phyloP scores from a whole-genome alignment of 208 protist genomes.

The Perkinsela sp. region DNA sequence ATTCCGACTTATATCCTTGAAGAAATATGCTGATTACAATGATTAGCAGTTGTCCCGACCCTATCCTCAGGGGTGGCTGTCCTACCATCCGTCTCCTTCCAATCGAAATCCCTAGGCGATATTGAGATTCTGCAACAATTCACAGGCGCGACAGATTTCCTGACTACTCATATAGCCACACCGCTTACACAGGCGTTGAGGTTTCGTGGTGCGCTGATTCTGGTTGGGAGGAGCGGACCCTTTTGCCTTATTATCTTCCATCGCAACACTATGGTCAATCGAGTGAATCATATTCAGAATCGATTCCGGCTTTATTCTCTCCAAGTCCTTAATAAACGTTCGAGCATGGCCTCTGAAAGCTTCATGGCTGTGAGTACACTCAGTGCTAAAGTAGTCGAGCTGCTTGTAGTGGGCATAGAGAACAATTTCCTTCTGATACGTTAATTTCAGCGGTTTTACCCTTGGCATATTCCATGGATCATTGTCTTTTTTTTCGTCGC shows the following conservation, averaged over 20 bases:
- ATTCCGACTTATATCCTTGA: too few relatives aligned
- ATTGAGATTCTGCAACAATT: constrained; percentile 65
- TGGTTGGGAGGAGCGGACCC: too few relatives aligned
- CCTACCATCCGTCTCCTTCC: too few relatives aligned
- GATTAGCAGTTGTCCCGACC: too few relatives aligned
- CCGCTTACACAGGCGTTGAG: constrained; percentile 17
- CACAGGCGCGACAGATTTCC: constrained; percentile 67
- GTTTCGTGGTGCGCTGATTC: constrained; percentile 10
- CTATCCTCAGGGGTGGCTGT: too few relatives aligned
- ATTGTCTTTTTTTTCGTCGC: constrained; percentile 13
- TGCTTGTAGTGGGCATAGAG: constrained; percentile 88
- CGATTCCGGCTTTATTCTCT: constrained; percentile 45
- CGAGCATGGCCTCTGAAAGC: constrained; percentile 77
- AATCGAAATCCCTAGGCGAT: too few relatives aligned
- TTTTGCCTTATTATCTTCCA: constrained; percentile 5
- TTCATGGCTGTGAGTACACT: constrained; percentile 84
- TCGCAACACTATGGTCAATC: constrained; percentile 37
- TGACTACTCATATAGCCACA: constrained; percentile 71
- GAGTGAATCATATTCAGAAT: constrained; percentile 71
- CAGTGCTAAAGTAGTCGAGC: constrained; percentile 87
- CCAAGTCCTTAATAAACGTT: constrained; percentile 72
- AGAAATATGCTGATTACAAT: too few relatives aligned
- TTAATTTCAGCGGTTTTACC: constrained; percentile 85
- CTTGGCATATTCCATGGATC: constrained; percentile 23
- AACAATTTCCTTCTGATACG: constrained; percentile 92